Conservation (phyloP, 1,284 basidiomycete genomes). For the Phaffia rhodozyma region DNA sequence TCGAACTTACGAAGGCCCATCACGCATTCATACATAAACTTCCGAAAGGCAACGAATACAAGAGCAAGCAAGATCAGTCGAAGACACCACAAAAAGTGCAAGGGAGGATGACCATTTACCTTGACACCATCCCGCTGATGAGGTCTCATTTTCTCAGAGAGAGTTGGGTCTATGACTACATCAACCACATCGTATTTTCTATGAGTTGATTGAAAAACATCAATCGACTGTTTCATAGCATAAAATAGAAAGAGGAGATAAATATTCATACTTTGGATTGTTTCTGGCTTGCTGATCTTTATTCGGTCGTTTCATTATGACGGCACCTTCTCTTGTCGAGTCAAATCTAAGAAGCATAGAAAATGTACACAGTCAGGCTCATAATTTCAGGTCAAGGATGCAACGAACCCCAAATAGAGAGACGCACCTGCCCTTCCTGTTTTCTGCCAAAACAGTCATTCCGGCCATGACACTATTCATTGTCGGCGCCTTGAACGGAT, state of each 20-base stretch:
- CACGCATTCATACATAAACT: constrained; percentile 90
- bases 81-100: neutral
- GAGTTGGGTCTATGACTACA: constrained; percentile 87
- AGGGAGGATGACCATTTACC: constrained; percentile 18
- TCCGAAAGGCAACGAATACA: neutral
- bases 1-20: constrained; percentile 87
- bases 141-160: constrained; percentile 62
- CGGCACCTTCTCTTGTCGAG: constrained; percentile 57
- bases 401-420: neutral
- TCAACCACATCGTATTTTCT: constrained; percentile 46
- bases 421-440: neutral
- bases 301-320: constrained; percentile 75
- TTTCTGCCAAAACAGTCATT: no score
- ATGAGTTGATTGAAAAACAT: constrained; percentile 7
- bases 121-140: constrained; percentile 78
- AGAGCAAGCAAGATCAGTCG: constrained; percentile 9
- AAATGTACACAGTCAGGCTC: constrained; percentile 4
- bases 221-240: neutral
- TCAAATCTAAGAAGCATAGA: constrained; percentile 38
- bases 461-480: no score
- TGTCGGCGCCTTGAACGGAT: no score
- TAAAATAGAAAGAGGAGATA: neutral
- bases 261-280: constrained; percentile 52
- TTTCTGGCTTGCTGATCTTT: constrained; percentile 52
- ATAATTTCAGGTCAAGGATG: constrained; percentile 24